A percentile compares a stretch with the other conserved stretches of the same genome.
phyloP scores from a whole-genome alignment of 2,329 filamentous ascomycete species.

The Pseudogymnoascus sp. region DNA sequence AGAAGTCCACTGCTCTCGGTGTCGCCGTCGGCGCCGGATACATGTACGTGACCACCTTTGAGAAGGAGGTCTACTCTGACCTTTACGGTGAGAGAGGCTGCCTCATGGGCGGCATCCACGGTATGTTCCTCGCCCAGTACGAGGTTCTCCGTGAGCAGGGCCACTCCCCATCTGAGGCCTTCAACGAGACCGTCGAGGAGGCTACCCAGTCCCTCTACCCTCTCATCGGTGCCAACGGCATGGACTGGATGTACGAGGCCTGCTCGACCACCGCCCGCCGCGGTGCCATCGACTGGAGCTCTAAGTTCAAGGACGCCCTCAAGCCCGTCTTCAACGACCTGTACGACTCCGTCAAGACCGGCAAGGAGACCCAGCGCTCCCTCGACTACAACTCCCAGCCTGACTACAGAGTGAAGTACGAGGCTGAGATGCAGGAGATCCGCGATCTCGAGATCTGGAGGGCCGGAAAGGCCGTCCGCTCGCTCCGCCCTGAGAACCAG shows the following conservation, averaged over 20 bases:
- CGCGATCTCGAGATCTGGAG: conserved; percentile 97
- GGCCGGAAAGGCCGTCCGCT: conserved; percentile 92
- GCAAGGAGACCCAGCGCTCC: conserved; percentile 89
- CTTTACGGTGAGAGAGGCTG: conserved; percentile 99
- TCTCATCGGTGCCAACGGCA: conserved; percentile 91
- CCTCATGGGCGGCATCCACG: conserved; percentile 99
- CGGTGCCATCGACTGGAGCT: conserved; percentile 98
- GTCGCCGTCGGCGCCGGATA: conserved; percentile 96
- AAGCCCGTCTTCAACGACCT: conserved; percentile 98
- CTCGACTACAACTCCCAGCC: conserved; percentile 94
- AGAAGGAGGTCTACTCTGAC: conserved; percentile 99
- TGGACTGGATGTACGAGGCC: conserved; percentile 99
- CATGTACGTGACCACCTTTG: conserved; percentile 99
- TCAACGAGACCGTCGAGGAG: conserved; percentile 99
- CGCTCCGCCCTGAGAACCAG: conserved; percentile 80
- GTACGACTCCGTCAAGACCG: conserved; percentile 86
- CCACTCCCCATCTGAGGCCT: conserved; percentile 95
- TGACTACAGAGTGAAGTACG: conserved; percentile 95
- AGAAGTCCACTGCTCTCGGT: conserved; percentile 94
- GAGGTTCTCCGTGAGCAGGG: conserved; percentile 98
- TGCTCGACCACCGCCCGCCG: conserved; percentile 98
- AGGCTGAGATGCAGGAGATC: conserved; percentile 98
- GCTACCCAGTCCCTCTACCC: conserved; percentile 97
- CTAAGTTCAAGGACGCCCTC: conserved; percentile 92
- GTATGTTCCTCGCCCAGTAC: conserved; percentile 99